These are phyloP conservation scores for Flueggea neowawraea DNA, from an alignment of 441 rosid genomes.

Conservation along the genomic window DNA sequence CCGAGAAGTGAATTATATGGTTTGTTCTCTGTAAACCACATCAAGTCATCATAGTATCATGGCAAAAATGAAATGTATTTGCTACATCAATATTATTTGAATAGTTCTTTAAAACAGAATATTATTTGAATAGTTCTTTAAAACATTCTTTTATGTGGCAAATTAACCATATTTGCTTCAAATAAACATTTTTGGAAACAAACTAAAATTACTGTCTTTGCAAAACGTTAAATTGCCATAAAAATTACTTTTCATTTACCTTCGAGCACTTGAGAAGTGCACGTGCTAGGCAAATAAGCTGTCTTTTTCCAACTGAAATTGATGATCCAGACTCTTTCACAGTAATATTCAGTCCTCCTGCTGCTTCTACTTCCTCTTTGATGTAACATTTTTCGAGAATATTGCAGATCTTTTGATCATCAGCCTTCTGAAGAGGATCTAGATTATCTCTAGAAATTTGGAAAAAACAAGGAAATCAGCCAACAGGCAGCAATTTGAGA, in stretches of 20 bases:
- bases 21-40: no score
- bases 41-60: no score
- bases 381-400: slow-evolving; percentile 77
- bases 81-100: no score
- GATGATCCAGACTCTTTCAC: slow-evolving; percentile 70
- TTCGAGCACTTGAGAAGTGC: slow-evolving; percentile 89
- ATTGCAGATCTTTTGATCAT: slow-evolving; percentile 70
- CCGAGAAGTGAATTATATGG: no score
- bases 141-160: no score
- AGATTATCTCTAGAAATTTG: slow-evolving; percentile 62
- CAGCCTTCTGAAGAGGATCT: slow-evolving; percentile 62
- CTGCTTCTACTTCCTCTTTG: slow-evolving; percentile 74
- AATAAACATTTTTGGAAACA: no score
- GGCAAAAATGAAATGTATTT: no score
- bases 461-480: no score
- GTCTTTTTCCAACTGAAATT: slow-evolving; percentile 94
- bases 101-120: no score
- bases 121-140: no score
- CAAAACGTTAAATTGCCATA: neutral
- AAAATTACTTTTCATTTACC: slow-evolving; percentile 31
- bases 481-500: neutral
- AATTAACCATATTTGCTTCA: no score
- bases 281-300: slow-evolving; percentile 92
- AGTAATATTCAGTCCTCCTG: slow-evolving; percentile 71
- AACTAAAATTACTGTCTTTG: no score